Percentiles rank a stretch among this genome's conserved stretches.
Conservation (phyloP, 768 basidiomycete species). For the Mycena polygramma region DNA sequence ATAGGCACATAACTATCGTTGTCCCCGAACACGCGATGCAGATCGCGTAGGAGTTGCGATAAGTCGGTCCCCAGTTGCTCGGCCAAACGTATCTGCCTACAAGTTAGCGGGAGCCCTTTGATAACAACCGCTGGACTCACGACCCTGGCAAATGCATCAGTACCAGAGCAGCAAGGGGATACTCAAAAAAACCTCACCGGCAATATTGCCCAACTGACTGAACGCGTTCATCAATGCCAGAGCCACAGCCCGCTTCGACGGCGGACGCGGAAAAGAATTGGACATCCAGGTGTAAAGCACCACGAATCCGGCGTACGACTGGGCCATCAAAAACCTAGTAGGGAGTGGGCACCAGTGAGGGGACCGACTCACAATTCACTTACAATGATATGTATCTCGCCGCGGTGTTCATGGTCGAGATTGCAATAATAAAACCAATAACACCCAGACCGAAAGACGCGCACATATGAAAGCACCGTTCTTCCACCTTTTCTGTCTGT, state of each 20-base stretch:
- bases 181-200: conserved; percentile 48
- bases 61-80: conserved; percentile 74
- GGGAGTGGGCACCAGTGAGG: no score
- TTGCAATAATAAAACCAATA: conserved; percentile 80
- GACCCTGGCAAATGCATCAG: conserved; percentile 55
- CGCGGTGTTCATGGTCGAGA: conserved; percentile 75
- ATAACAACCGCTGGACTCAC: conserved; percentile 62
- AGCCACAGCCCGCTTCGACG: conserved; percentile 80
- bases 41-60: conserved; percentile 77
- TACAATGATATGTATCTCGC: conserved; percentile 81
- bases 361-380: conserved; percentile 45
- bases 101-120: conserved; percentile 26
- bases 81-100: conserved; percentile 74
- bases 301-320: conserved; percentile 68
- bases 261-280: conserved; percentile 75
- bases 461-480: conserved; percentile 81
- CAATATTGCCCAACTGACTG: conserved; percentile 84
- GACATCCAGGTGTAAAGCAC: conserved; percentile 67
- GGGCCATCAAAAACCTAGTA: conserved; percentile 79
- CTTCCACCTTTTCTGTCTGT: conserved; percentile 53
- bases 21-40: conserved; percentile 72
- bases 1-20: conserved; percentile 65
- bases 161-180: neutral
- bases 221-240: conserved; percentile 86
- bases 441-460: conserved; percentile 72